Evolutionary conservation across 1,139 yeast genomes (phyloP), one percentile per base, ranked within the genome.

Genomic region (Kodamaea suecica): DNA sequence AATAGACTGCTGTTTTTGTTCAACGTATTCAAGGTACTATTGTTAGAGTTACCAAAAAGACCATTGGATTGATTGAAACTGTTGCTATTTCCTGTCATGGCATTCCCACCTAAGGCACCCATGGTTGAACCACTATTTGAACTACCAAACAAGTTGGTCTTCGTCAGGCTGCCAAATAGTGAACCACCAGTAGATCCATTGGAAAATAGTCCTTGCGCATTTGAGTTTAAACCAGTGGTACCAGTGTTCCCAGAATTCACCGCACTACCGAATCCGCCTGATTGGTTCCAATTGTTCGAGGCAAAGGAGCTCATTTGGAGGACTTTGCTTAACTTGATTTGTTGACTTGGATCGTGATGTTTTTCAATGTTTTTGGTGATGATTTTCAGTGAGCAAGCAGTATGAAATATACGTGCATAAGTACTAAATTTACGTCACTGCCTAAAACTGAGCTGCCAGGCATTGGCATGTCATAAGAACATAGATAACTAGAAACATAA

Each of bases 191-290:
- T 6, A 27, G 17, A n/a, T n/a, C n/a, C n/a, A n/a, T n/a, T n/a
- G n/a, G n/a, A n/a, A n/a, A n/a, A n/a, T n/a, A n/a, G n/a, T n/a
- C n/a, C n/a, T n/a, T n/a, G n/a, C n/a, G n/a, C n/a, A n/a, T n/a
- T n/a, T 6, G 21, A 9, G 21, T 19, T 19, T 16, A 33, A 13
- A 15, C 11, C 16, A n/a, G 16, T 20, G n/a, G 29, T 9, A 14
- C 42, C 44, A 16, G 38, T 27, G 4, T 35, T 35, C 31, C 28
- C 52, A 46, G 40, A 44, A 11, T 17, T 11, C 27, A 49, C 42
- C 19, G 48, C 39, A 31, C 52, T 39, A 6, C 50, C 60, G 40
- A 58, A 56, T 4, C 61, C 61, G 7, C 52, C 43, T 3, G 61
- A 48, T 13, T 57, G 43, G 23, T 49, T 51, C 61, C 61, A 54